These are phyloP conservation scores for Discostella stelligeroides DNA, from an alignment of 108 stramenopile genomes.

Conservation along the genomic window DNA sequence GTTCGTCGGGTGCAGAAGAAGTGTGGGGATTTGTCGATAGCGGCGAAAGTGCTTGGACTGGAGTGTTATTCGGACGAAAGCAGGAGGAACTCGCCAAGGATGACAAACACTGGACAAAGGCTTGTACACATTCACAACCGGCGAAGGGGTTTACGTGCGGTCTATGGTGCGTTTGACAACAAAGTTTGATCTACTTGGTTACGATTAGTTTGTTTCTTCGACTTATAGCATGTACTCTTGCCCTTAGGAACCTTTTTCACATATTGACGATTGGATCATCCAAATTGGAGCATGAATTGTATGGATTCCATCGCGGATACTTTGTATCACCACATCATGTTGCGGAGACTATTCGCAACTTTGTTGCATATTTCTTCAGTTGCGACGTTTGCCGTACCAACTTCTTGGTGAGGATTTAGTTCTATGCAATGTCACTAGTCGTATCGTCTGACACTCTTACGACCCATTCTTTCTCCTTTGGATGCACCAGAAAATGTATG, in stretches of 20 bases:
- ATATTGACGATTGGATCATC: constrained; percentile 48
- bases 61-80: constrained; percentile 2
- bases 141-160: constrained; percentile 52
- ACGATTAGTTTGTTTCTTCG: too few species aligned
- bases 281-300: constrained; percentile 24
- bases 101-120: constrained; percentile 43
- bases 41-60: constrained; percentile 8
- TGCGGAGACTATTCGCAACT: constrained; percentile 36
- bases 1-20: not conserved
- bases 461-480: not conserved
- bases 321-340: constrained; percentile 33
- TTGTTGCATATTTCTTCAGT: constrained; percentile 44
- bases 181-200: constrained; percentile 1
- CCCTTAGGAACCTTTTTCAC: constrained; percentile 43
- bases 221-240: too few species aligned
- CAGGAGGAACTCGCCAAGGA: constrained; percentile 26
- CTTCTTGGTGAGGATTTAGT: constrained; percentile 19
- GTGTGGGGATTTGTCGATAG: constrained; percentile 36
- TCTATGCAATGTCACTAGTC: not conserved
- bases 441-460: not conserved
- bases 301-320: constrained; percentile 47
- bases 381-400: constrained; percentile 18
- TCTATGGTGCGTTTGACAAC: constrained; percentile 29
- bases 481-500: constrained; percentile 33
- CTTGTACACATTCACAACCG: constrained; percentile 42